Percentiles rank a stretch among this genome's conserved stretches.
Conservation (phyloP, 345 rosid genomes). For the Microthlaspi erraticum region DNA sequence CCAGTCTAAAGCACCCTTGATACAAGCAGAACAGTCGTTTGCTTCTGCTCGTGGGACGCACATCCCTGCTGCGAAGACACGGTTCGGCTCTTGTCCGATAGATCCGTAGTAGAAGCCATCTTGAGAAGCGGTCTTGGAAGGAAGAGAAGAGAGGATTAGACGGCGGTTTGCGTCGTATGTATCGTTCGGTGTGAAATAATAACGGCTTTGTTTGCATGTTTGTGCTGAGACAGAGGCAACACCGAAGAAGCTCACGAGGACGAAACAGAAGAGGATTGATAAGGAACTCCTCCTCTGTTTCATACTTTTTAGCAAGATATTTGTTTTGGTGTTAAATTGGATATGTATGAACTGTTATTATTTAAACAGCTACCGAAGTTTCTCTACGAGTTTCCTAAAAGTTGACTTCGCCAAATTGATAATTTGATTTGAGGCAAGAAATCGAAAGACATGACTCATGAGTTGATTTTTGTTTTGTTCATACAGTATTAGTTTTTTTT, state of each 20-base stretch:
- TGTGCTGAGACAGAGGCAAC: slow-evolving; percentile 21
- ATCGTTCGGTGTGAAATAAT: slow-evolving; percentile 36
- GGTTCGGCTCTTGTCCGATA: neutral
- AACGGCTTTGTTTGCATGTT: neutral
- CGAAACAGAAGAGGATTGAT: neutral
- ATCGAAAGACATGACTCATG: too few species aligned
- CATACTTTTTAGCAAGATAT: neutral
- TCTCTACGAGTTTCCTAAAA: too few species aligned
- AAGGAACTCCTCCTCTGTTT: neutral
- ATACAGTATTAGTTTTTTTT: too few species aligned
- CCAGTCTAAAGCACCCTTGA: slow-evolving; percentile 13
- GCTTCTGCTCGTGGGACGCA: slow-evolving; percentile 21
- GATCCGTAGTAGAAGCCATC: slow-evolving; percentile 12
- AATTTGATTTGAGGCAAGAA: too few species aligned
- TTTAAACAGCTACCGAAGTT: too few species aligned
- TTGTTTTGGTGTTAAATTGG: too few species aligned
- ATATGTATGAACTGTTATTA: too few species aligned
- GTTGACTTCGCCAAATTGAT: too few species aligned
- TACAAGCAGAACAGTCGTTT: slow-evolving; percentile 36
- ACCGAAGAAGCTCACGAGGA: slow-evolving; percentile 8
- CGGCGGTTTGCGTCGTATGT: slow-evolving; percentile 36
- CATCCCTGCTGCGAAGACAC: slow-evolving; percentile 23
- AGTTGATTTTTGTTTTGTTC: too few species aligned
- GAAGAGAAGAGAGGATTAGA: slow-evolving; percentile 23
- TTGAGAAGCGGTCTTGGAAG: slow-evolving; percentile 21